A percentile compares a stretch with the other conserved stretches of the same genome.
Evolutionary conservation across 192 early-diverging fungal species (phyloP).

Genomic region (Coemansia sp.): DNA sequence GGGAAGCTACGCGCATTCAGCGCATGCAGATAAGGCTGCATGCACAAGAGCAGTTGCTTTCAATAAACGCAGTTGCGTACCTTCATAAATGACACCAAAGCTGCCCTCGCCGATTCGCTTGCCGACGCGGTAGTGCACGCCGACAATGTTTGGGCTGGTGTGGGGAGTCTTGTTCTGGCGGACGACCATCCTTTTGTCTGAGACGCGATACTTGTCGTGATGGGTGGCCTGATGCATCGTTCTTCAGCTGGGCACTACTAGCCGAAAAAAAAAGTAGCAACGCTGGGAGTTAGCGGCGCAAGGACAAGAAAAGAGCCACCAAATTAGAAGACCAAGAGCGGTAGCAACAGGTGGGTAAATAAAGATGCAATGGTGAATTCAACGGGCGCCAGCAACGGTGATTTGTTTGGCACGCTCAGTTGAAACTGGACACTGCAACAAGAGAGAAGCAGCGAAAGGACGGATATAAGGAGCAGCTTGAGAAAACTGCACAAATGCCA

Average conservation of each 20-base stretch:
- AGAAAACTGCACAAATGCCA: conserved; percentile 8
- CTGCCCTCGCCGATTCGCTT: conserved; percentile 96
- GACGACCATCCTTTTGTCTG: conserved; percentile 43
- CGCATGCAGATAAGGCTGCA: conserved; percentile 2
- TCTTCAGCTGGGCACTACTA: neutral
- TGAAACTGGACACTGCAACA: too few relatives aligned
- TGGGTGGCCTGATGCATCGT: conserved; percentile 42
- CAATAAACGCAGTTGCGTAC: conserved; percentile 46
- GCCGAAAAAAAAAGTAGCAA: too few relatives aligned
- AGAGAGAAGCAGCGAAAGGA: too few relatives aligned
- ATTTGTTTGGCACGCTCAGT: too few relatives aligned
- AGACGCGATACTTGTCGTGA: conserved; percentile 50
- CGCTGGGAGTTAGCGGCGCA: too few relatives aligned
- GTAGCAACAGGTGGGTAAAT: too few relatives aligned
- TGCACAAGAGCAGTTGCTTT: conserved; percentile 4
- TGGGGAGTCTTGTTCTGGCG: conserved; percentile 43
- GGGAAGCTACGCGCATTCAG: neutral
- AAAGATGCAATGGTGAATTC: too few relatives aligned
- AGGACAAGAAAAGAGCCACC: too few relatives aligned
- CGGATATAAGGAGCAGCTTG: too few relatives aligned
- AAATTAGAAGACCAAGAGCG: too few relatives aligned
- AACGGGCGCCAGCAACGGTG: too few relatives aligned
- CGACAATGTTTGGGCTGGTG: conserved; percentile 78
- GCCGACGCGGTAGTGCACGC: conserved; percentile 93
- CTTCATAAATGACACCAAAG: conserved; percentile 99